phyloP scores from a whole-genome alignment of 1,284 basidiomycete genomes.

The Rhodotorula sp. region DNA sequence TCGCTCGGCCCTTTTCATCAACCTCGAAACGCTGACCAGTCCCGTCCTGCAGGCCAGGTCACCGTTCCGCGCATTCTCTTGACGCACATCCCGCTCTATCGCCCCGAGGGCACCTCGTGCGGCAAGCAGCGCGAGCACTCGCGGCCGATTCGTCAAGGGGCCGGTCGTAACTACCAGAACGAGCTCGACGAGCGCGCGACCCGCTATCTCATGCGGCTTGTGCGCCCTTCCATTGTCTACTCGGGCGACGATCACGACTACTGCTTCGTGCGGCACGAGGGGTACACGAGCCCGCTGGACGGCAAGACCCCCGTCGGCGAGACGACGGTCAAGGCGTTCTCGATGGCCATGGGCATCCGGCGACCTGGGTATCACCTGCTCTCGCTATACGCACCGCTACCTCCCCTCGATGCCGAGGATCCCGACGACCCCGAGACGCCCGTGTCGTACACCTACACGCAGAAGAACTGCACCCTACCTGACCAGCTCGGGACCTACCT shows the following conservation, averaged over 20 bases:
- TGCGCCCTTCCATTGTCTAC: constrained; percentile 69
- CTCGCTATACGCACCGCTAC: constrained; percentile 56
- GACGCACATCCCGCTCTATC: constrained; percentile 76
- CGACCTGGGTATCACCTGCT: constrained; percentile 82
- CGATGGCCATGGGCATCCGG: constrained; percentile 72
- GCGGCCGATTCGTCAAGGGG: constrained; percentile 69
- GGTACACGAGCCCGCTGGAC: constrained; percentile 19
- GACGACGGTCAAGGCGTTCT: constrained; percentile 49
- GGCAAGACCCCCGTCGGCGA: constrained; percentile 18
- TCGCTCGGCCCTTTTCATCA: no score
- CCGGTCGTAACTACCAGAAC: constrained; percentile 78
- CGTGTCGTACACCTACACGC: constrained; percentile 49
- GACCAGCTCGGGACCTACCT: constrained; percentile 66
- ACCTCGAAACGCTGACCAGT: constrained; percentile 15
- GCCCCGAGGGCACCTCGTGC: constrained; percentile 68
- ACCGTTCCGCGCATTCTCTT: constrained; percentile 60
- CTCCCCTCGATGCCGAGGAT: constrained; percentile 48
- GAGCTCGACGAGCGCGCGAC: constrained; percentile 71
- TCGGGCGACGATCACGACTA: constrained; percentile 90
- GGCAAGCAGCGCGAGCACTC: constrained; percentile 68
- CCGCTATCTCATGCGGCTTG: constrained; percentile 64
- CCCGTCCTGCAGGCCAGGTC: constrained; percentile 21
- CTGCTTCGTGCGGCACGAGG: constrained; percentile 68
- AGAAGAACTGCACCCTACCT: constrained; percentile 65
- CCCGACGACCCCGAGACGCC: constrained; percentile 42